Base-by-base conservation (phyloP, 768 basidiomycete genomes). In the Auricularia heimuer region DNA sequence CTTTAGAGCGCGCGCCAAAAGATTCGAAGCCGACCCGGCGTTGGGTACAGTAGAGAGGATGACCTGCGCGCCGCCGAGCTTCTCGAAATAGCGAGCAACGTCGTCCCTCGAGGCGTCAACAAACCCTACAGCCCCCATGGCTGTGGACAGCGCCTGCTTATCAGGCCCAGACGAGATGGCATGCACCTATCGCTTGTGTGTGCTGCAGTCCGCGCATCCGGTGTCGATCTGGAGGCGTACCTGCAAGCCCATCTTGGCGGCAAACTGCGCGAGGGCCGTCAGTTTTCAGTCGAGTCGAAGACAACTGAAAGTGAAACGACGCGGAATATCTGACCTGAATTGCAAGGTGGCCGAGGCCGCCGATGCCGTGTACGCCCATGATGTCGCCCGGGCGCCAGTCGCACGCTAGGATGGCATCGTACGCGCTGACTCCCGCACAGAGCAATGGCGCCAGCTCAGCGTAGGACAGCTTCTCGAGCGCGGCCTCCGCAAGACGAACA, bases 361-460 rank as follows among this genome's bases (percentile, higher is more conserved):
- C 73, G 33, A 79, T 68, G 14, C 78, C 79, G 45, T 77, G 77
- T 2, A 80, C 69, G 0, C 75, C 78, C 7, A 78, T 76, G 16
- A 75, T 69, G 18, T 77, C 76, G 2, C 75, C 78, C 0, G 75
- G 71, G 16, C 60, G 66, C n/a, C 72, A 54, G 21, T 66, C 60
- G 69, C 74, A 74, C 0, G 73, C 63, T 63, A 77, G 74, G 18
- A 72, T 62, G 4, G 65, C 51, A 33, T 21, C 72, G 73, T 73
- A 80, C n/a, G 70, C 70, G 3, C 79, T 80, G 7, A 77, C 71
- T n/a, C 75, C 78, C 8, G 75, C 76, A 60, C 76, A 78, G 21
- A 77, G 65, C 11, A 77, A 67, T 0, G 72, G 71, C 6, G 71
- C 74, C 4, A 70, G 67, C 65, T 75, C 71, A 14, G 70, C 69